Evolutionary conservation across 441 rosid genomes (phyloP).

Genomic region (Croton laevigatus): DNA sequence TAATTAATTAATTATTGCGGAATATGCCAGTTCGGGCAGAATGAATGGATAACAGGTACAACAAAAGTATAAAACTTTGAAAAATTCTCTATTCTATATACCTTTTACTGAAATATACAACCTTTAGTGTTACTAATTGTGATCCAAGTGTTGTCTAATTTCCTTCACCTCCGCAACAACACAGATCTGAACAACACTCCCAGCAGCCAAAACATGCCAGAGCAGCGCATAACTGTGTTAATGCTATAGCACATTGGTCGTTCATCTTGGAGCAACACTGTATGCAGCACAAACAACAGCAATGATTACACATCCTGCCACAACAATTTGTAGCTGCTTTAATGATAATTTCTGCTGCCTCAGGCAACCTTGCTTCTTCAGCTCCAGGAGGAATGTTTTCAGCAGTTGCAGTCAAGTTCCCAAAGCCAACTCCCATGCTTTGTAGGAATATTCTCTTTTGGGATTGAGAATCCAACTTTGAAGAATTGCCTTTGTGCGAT

Average conservation of each 20-base stretch:
- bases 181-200: slow-evolving; percentile 74
- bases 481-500: slow-evolving; percentile 31
- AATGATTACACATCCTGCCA: slow-evolving; percentile 37
- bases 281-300: slow-evolving; percentile 91
- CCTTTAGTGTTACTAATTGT: not conserved
- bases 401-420: slow-evolving; percentile 60
- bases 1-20: not conserved
- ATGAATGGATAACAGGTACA: not conserved
- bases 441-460: slow-evolving; percentile 43
- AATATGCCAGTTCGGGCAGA: not conserved
- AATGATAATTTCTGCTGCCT: slow-evolving; percentile 63
- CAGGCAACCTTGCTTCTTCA: slow-evolving; percentile 52
- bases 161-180: slow-evolving; percentile 59
- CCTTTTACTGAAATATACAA: not conserved
- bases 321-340: slow-evolving; percentile 90
- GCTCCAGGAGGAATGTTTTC: slow-evolving; percentile 62
- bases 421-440: slow-evolving; percentile 63
- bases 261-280: slow-evolving; percentile 68
- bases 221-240: slow-evolving; percentile 66
- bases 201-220: slow-evolving; percentile 77
- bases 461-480: slow-evolving; percentile 27
- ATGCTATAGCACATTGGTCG: slow-evolving; percentile 52
- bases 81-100: not conserved
- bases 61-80: not conserved
- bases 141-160: slow-evolving; percentile 1